Conservation (phyloP, 1,139 yeast species). For the Meyerozyma elateridarum region DNA sequence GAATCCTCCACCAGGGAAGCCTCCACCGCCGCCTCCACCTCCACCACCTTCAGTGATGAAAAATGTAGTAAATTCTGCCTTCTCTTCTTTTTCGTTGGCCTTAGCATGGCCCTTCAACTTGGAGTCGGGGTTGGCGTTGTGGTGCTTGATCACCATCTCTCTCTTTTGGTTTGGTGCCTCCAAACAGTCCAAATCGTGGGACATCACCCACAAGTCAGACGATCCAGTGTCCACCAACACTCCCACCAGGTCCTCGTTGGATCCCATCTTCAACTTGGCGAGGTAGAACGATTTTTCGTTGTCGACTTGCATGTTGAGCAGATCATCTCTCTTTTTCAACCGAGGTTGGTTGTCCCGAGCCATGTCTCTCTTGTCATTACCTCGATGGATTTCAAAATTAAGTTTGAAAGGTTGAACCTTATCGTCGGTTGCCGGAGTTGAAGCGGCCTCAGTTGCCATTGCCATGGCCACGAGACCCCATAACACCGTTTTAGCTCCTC, state of each 20-base stretch:
- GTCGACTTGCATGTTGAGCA: constrained; percentile 32
- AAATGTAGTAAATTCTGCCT: constrained; percentile 5
- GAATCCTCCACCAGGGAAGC: constrained; percentile 9
- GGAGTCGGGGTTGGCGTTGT: background rate
- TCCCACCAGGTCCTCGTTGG: constrained; percentile 24
- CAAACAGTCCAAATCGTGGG: constrained; percentile 29
- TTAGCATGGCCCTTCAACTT: background rate
- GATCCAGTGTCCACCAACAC: constrained; percentile 45
- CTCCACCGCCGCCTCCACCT: constrained; percentile 8
- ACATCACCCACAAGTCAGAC: constrained; percentile 45
- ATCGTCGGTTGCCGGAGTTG: constrained; percentile 4
- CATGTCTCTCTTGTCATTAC: constrained; percentile 17
- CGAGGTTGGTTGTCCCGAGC: constrained; percentile 10
- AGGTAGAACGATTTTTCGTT: constrained; percentile 48
- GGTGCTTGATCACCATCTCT: background rate
- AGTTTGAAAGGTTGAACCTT: constrained; percentile 14
- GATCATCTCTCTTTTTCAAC: constrained; percentile 18
- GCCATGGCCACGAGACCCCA: too few species aligned
- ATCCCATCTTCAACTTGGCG: constrained; percentile 35
- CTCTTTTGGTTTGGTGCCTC: background rate
- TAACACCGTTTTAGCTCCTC: too few species aligned
- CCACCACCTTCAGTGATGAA: constrained; percentile 4
- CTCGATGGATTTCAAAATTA: constrained; percentile 26
- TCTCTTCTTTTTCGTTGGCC: constrained; percentile 1
- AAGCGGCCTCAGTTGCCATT: too few species aligned